These are phyloP conservation scores for Boletus rubropictus DNA, from an alignment of 768 basidiomycete species.

Conservation along the genomic window DNA sequence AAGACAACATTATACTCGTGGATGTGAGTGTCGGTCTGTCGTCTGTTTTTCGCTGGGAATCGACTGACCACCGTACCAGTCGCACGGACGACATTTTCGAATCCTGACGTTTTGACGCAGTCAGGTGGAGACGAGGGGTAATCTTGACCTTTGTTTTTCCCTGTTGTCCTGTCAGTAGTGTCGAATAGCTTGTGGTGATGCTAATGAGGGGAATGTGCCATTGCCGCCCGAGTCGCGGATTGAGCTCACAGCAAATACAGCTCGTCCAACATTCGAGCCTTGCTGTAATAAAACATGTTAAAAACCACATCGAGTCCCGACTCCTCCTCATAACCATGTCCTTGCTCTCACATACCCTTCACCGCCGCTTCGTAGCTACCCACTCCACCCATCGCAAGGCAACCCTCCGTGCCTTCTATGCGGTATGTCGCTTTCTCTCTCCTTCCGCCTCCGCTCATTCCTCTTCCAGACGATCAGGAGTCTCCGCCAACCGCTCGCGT, in stretches of 20 bases:
- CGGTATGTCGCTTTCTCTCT: slow-evolving; percentile 35
- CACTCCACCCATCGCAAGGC: slow-evolving; percentile 34
- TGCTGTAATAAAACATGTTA: slow-evolving; percentile 22
- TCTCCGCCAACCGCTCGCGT: slow-evolving; percentile 18
- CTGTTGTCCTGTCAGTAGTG: neutral
- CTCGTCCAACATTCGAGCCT: slow-evolving; percentile 10
- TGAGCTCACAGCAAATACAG: slow-evolving; percentile 27
- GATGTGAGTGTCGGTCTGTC: slow-evolving; percentile 30
- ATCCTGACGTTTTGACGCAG: slow-evolving; percentile 25
- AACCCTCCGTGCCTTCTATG: slow-evolving; percentile 48
- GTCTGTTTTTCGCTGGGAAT: neutral
- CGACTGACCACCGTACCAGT: slow-evolving; percentile 9
- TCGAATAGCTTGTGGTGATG: neutral
- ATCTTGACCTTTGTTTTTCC: neutral
- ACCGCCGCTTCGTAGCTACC: slow-evolving; percentile 25
- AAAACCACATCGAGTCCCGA: slow-evolving; percentile 7
- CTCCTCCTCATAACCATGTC: slow-evolving; percentile 14
- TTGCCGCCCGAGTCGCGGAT: slow-evolving; percentile 25
- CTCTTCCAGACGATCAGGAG: slow-evolving; percentile 26
- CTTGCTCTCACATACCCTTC: slow-evolving; percentile 9
- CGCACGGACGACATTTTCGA: slow-evolving; percentile 22
- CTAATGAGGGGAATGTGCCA: slow-evolving; percentile 16
- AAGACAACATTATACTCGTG: slow-evolving; percentile 51
- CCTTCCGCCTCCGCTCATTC: slow-evolving; percentile 19
- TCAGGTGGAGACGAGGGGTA: neutral